Percentiles rank a stretch among this genome's conserved stretches.
phyloP scores from a whole-genome alignment of 2,329 filamentous ascomycete species.

The Claviceps africana region DNA sequence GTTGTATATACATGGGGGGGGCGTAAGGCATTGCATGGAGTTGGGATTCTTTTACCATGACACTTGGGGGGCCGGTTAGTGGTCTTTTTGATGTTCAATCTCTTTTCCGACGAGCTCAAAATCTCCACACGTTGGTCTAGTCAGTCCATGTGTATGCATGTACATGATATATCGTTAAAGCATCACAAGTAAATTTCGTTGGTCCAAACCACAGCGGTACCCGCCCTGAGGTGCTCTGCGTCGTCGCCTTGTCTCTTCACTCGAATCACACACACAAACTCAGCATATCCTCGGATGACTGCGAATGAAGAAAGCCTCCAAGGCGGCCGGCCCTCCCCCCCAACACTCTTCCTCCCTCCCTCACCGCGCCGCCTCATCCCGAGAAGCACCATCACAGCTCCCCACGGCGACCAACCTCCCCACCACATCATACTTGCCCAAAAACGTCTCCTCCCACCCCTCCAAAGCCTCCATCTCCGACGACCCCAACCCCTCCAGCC shows the following conservation, averaged over 20 bases:
- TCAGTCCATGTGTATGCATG: too few relatives aligned
- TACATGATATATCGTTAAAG: neutral
- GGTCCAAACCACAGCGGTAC: too few relatives aligned
- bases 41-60: slow-evolving; percentile 11
- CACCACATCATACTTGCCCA: slow-evolving; percentile 90
- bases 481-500: slow-evolving; percentile 51
- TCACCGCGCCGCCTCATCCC: neutral
- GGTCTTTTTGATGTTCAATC: slow-evolving; percentile 1
- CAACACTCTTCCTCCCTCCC: neutral
- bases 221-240: too few relatives aligned
- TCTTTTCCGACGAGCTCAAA: neutral
- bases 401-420: slow-evolving; percentile 57
- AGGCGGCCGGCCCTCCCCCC: too few relatives aligned
- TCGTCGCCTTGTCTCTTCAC: neutral
- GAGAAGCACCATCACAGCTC: slow-evolving; percentile 18
- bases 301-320: too few relatives aligned
- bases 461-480: slow-evolving; percentile 73
- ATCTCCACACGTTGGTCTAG: neutral
- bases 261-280: too few relatives aligned
- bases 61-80: neutral
- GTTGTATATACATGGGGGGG: slow-evolving; percentile 3
- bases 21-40: slow-evolving; percentile 21
- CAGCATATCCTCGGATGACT: too few relatives aligned
- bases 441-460: slow-evolving; percentile 89
- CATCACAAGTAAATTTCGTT: neutral